A percentile compares a stretch with the other conserved stretches of the same genome.
Evolutionary conservation across 1,284 basidiomycete genomes (phyloP).

Genomic region (Cutaneotrichosporon dermatis): DNA sequence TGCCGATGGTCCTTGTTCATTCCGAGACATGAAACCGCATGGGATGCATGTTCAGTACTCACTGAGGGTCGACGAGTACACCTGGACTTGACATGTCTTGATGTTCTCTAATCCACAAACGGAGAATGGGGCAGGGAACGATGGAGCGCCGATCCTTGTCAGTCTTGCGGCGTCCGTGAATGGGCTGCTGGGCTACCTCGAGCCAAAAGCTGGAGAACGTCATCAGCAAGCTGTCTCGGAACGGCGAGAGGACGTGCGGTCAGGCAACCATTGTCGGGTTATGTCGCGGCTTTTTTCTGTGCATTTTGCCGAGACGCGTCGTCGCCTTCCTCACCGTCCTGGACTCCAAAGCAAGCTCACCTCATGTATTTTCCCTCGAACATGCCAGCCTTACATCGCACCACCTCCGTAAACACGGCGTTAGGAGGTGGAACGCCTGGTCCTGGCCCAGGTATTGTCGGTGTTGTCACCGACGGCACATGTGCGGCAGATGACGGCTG

Average conservation of each 20-base stretch:
- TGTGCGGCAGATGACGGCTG: neutral
- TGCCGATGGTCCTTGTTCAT: too few relatives aligned
- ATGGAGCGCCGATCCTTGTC: constrained; percentile 36
- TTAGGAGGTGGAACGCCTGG: neutral
- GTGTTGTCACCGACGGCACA: neutral
- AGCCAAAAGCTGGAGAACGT: constrained; percentile 22
- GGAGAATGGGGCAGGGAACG: constrained; percentile 31
- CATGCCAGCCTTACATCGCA: constrained; percentile 13
- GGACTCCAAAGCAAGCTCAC: constrained; percentile 14
- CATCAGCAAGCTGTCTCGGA: neutral
- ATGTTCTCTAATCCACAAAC: constrained; percentile 25
- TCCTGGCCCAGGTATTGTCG: neutral
- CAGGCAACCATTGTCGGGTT: too few relatives aligned
- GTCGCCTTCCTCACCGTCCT: neutral
- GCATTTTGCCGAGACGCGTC: neutral
- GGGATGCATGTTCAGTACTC: neutral
- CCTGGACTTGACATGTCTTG: neutral
- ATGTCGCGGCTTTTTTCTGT: neutral
- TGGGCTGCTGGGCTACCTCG: constrained; percentile 29
- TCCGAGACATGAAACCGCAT: neutral
- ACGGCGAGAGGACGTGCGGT: neutral
- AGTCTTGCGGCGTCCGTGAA: constrained; percentile 31
- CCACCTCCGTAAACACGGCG: neutral
- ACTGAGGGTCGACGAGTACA: constrained; percentile 12
- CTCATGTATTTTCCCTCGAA: constrained; percentile 29